Conservation (phyloP, 2,329 filamentous ascomycete species). For the Trichophyton benhamiae region DNA sequence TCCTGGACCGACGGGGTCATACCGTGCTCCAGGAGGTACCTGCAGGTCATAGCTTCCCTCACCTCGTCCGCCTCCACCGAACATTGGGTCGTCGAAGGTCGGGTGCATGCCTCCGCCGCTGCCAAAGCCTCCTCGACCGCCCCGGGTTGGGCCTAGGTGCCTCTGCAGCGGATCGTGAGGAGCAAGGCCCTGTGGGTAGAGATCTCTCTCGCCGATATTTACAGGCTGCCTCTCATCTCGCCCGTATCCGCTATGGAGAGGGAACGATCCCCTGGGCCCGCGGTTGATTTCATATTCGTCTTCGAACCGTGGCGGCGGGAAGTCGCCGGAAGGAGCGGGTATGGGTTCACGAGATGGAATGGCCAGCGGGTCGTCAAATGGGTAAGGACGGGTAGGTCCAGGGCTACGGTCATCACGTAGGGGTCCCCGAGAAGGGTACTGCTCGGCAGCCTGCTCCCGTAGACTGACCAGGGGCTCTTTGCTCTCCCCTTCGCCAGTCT, state of each 20-base stretch:
- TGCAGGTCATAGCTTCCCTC: conserved; percentile 52
- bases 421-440: conserved; percentile 37
- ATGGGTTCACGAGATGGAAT: conserved; percentile 48
- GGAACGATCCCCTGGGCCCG: conserved; percentile 41
- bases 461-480: neutral
- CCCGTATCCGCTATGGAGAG: conserved; percentile 18
- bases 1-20: conserved; percentile 73
- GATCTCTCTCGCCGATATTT: conserved; percentile 70
- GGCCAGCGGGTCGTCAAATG: conserved; percentile 55
- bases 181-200: conserved; percentile 76
- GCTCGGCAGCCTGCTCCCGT: conserved; percentile 22
- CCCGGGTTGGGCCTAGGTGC: conserved; percentile 50
- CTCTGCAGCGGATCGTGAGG: conserved; percentile 70
- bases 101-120: conserved; percentile 88
- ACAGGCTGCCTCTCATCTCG: conserved; percentile 45
- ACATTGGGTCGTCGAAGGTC: conserved; percentile 83
- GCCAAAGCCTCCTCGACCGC: conserved; percentile 29
- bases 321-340: conserved; percentile 59
- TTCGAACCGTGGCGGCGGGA: conserved; percentile 81
- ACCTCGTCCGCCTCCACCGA: conserved; percentile 44
- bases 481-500: conserved; percentile 8
- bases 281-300: conserved; percentile 78
- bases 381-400: conserved; percentile 53
- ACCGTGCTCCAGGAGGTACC: conserved; percentile 77
- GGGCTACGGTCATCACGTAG: conserved; percentile 43